These are phyloP conservation scores for Pseudogymnoascus sp. DNA, from an alignment of 2,329 filamentous ascomycete species.

Conservation along the genomic window DNA sequence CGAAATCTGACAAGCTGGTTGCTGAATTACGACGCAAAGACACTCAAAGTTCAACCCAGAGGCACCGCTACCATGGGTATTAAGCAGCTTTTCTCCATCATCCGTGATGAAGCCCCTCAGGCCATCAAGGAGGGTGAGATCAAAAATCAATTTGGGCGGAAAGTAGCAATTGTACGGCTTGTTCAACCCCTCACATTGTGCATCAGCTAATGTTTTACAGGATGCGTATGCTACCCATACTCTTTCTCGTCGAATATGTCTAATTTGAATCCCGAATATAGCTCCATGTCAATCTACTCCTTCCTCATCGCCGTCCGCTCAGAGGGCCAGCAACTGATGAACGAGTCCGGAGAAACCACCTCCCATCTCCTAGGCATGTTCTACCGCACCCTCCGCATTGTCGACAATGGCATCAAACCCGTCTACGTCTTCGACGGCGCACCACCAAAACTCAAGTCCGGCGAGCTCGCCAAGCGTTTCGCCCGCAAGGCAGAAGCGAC, in stretches of 20 bases:
- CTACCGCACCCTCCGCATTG: conserved; percentile 95
- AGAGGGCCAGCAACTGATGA: conserved; percentile 92
- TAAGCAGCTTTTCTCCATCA: conserved; percentile 70
- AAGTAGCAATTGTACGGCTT: conserved; percentile 82
- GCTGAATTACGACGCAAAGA: neutral
- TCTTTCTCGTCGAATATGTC: conserved; percentile 14
- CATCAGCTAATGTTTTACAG: conserved; percentile 31
- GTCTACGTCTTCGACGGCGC: conserved; percentile 97
- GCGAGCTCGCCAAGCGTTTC: conserved; percentile 91
- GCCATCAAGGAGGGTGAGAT: conserved; percentile 95
- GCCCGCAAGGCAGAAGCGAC: conserved; percentile 89
- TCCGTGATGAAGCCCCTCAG: conserved; percentile 89
- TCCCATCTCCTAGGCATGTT: conserved; percentile 99
- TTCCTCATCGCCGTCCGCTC: conserved; percentile 97
- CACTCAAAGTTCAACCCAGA: neutral
- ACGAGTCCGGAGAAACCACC: conserved; percentile 90
- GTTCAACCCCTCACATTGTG: neutral
- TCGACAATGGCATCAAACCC: conserved; percentile 98
- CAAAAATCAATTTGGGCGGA: conserved; percentile 97
- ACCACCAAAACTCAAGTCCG: conserved; percentile 94
- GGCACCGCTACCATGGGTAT: conserved; percentile 47
- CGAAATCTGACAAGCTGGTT: neutral
- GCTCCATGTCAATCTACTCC: conserved; percentile 98
- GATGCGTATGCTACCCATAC: conserved; percentile 43
- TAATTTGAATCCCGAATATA: conserved; percentile 28